phyloP scores from a whole-genome alignment of 768 basidiomycete species.

The Leccinellum albellum region DNA sequence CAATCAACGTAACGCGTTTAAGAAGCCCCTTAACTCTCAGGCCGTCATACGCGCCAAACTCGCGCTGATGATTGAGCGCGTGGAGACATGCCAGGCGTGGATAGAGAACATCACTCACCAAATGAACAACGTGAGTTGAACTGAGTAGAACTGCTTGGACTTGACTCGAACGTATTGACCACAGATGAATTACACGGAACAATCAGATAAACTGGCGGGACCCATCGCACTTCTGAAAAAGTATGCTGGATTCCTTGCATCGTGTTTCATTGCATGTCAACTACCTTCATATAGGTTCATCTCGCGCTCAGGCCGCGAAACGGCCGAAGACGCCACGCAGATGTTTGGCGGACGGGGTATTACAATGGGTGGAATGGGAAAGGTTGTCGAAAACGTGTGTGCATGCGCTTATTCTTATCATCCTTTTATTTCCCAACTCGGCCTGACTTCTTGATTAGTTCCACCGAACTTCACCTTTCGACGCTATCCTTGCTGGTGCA shows the following conservation, averaged over 20 bases:
- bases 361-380: conserved; percentile 85
- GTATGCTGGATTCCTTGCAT: conserved; percentile 37
- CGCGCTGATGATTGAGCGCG: conserved; percentile 83
- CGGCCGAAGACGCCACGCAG: conserved; percentile 69
- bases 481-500: conserved; percentile 78
- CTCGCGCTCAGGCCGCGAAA: conserved; percentile 49
- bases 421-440: not conserved
- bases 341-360: conserved; percentile 89
- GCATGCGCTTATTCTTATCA: not conserved
- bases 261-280: not conserved
- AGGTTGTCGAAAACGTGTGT: conserved; percentile 73
- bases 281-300: conserved; percentile 48
- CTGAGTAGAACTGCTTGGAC: not conserved
- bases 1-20: conserved; percentile 85
- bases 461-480: conserved; percentile 79
- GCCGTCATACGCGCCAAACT: conserved; percentile 88
- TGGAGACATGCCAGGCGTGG: conserved; percentile 86
- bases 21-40: conserved; percentile 77
- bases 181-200: conserved; percentile 84
- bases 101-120: conserved; percentile 86
- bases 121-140: conserved; percentile 72
- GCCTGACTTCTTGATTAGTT: conserved; percentile 41
- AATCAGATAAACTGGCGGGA: conserved; percentile 83
- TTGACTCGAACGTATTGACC: not conserved
- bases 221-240: conserved; percentile 87